These are phyloP conservation scores for Leishmania turanica DNA, from an alignment of 208 protist genomes.

Conservation along the genomic window DNA sequence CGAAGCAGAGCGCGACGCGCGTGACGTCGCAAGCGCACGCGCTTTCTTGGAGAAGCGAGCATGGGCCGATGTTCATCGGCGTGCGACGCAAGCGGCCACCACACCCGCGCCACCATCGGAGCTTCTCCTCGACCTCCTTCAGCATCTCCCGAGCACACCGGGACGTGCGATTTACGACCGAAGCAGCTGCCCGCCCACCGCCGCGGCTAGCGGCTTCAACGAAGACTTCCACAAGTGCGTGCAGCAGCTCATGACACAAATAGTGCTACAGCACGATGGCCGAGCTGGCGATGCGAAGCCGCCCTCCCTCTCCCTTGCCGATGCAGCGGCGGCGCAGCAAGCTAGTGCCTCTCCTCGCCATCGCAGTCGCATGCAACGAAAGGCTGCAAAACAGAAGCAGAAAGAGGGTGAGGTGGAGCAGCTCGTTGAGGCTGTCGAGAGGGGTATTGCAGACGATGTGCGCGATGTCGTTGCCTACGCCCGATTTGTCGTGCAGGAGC, in stretches of 20 bases:
- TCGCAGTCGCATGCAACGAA: background rate
- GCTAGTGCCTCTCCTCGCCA: background rate
- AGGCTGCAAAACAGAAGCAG: background rate
- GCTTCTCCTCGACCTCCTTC: conserved; percentile 16
- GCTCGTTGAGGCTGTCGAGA: background rate
- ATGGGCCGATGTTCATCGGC: background rate
- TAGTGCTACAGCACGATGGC: conserved; percentile 37
- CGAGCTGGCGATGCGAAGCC: background rate
- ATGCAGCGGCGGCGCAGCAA: background rate
- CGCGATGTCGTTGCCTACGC: conserved; percentile 32
- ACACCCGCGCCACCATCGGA: conserved; percentile 9
- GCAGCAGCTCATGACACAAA: conserved; percentile 45
- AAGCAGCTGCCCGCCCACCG: conserved; percentile 41
- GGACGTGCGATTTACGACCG: conserved; percentile 58
- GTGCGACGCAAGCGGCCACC: conserved; percentile 11
- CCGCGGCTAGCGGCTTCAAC: conserved; percentile 43
- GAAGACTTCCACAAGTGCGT: conserved; percentile 30
- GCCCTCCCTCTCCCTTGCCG: background rate
- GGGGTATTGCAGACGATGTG: conserved; percentile 15
- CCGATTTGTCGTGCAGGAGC: conserved; percentile 15
- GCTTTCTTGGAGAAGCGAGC: background rate
- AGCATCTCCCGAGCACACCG: conserved; percentile 24
- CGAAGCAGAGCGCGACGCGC: background rate
- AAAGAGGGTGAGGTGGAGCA: background rate
- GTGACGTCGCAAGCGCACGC: background rate